Conservation (phyloP, 805 yeast species). For the Kodamaea kakaduensis region DNA sequence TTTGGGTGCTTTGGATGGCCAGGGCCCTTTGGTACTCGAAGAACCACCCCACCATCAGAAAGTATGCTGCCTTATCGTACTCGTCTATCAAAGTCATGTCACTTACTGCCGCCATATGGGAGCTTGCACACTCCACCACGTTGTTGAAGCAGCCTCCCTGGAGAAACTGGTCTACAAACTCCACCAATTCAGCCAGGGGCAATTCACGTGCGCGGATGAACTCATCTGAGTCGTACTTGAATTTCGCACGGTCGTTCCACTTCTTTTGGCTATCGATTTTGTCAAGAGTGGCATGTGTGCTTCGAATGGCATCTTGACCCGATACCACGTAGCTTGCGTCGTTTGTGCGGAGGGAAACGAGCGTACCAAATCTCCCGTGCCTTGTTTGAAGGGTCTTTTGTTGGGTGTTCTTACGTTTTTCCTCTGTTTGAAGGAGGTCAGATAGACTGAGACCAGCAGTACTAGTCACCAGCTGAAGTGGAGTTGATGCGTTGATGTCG, state of each 20-base stretch:
- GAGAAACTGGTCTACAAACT: slow-evolving; percentile 51
- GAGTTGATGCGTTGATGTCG: slow-evolving; percentile 7
- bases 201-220: slow-evolving; percentile 22
- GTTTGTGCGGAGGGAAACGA: slow-evolving; percentile 67
- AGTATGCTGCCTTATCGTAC: slow-evolving; percentile 43
- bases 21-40: slow-evolving; percentile 54
- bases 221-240: slow-evolving; percentile 41
- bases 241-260: slow-evolving; percentile 48
- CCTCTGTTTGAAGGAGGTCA: slow-evolving; percentile 59
- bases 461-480: slow-evolving; percentile 20
- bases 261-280: slow-evolving; percentile 65
- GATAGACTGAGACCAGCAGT: slow-evolving; percentile 41
- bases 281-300: slow-evolving; percentile 51
- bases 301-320: slow-evolving; percentile 62
- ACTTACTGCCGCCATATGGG: slow-evolving; percentile 34
- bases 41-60: slow-evolving; percentile 71
- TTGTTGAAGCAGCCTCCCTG: slow-evolving; percentile 74
- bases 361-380: slow-evolving; percentile 89
- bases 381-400: slow-evolving; percentile 58
- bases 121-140: slow-evolving; percentile 50
- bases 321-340: slow-evolving; percentile 60
- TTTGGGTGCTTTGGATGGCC: not conserved
- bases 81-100: slow-evolving; percentile 31
- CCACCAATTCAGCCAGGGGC: slow-evolving; percentile 25
- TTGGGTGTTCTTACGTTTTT: slow-evolving; percentile 45